These are phyloP conservation scores for Ulota crispa DNA, from an alignment of 225 moss, liverwort and hornwort genomes.

Conservation along the genomic window DNA sequence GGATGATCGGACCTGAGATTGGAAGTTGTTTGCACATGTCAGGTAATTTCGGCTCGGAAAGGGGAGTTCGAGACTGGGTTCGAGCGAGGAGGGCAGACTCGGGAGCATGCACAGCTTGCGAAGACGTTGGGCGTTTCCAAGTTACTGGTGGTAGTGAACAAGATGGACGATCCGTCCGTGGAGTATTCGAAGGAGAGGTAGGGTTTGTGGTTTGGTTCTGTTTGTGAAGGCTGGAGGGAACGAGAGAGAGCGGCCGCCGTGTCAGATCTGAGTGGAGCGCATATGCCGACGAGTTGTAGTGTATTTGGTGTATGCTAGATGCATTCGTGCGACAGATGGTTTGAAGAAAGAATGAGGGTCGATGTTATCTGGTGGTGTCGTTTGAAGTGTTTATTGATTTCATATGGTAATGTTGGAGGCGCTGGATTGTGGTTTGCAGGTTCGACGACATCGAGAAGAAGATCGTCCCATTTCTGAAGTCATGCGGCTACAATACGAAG, in stretches of 20 bases:
- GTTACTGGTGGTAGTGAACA: conserved; percentile 92
- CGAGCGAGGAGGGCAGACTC: conserved; percentile 97
- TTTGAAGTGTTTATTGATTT: not conserved
- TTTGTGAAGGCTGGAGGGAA: not conserved
- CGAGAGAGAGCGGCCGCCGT: not conserved
- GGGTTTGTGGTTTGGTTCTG: not conserved
- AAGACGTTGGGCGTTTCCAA: conserved; percentile 97
- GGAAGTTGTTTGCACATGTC: not conserved
- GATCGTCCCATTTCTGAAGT: conserved; percentile 71
- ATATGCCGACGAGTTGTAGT: not conserved
- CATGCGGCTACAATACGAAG: conserved; percentile 80
- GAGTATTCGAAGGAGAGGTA: conserved; percentile 87
- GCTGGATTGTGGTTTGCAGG: conserved; percentile 31
- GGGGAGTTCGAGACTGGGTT: conserved; percentile 99
- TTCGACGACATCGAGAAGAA: conserved; percentile 92
- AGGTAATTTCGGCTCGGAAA: conserved; percentile 93
- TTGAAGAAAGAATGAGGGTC: too few species aligned
- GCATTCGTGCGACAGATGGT: not conserved
- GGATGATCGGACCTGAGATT: not conserved
- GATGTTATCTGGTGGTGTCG: not conserved
- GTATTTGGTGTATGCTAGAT: not conserved
- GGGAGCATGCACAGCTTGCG: conserved; percentile 97
- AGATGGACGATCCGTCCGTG: conserved; percentile 97
- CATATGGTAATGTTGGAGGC: not conserved
- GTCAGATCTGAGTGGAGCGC: not conserved